Conservation (phyloP, 164 flowering plant genomes). For the Brasenia schreberi region DNA sequence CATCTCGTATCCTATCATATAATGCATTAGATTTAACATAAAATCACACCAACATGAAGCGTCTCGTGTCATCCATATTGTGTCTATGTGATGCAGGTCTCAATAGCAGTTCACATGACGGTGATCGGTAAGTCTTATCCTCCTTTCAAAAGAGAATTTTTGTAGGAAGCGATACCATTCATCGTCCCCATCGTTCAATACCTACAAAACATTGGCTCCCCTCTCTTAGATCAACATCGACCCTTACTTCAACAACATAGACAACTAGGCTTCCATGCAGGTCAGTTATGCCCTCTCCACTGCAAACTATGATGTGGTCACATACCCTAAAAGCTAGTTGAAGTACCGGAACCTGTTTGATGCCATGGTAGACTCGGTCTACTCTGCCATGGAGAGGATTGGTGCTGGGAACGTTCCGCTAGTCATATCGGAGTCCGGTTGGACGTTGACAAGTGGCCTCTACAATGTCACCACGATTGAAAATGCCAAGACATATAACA, state of each 20-base stretch:
- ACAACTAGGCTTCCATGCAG: not conserved
- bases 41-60: too few species aligned
- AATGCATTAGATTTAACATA: too few species aligned
- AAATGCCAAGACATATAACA: slow-evolving; percentile 12
- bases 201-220: slow-evolving; percentile 8
- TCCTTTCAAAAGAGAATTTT: too few species aligned
- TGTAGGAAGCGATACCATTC: not conserved
- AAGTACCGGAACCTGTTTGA: slow-evolving; percentile 2
- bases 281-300: slow-evolving; percentile 19
- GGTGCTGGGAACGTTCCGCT: slow-evolving; percentile 7
- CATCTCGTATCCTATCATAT: too few species aligned
- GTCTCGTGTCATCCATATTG: too few species aligned
- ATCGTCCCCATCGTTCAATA: slow-evolving; percentile 10
- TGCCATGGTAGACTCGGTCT: slow-evolving; percentile 3
- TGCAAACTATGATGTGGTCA: not conserved
- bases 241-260: slow-evolving; percentile 19
- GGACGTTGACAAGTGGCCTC: slow-evolving; percentile 11
- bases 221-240: slow-evolving; percentile 28
- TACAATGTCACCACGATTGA: slow-evolving; percentile 2
- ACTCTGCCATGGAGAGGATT: slow-evolving; percentile 7
- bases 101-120: slow-evolving; percentile 15
- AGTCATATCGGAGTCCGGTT: slow-evolving; percentile 15
- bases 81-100: not conserved
- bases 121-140: slow-evolving; percentile 20
- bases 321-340: not conserved